Percentiles rank a stretch among this genome's conserved stretches.
Evolutionary conservation across 2,329 filamentous ascomycete genomes (phyloP).

Genomic region (Aureobasidium namibiae): DNA sequence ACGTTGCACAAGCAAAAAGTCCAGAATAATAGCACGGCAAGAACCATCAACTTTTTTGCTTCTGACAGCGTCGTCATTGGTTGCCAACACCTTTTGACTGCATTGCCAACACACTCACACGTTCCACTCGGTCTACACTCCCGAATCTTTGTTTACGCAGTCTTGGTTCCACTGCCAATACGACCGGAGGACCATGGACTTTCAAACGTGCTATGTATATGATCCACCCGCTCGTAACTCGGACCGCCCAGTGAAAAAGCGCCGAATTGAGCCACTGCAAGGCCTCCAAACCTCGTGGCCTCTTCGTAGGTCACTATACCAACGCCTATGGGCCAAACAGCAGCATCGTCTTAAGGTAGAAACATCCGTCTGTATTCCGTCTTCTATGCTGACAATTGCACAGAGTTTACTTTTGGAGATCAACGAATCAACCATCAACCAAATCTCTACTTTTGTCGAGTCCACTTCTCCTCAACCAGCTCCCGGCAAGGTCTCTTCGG

Average conservation of each 20-base stretch:
- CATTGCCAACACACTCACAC: background rate
- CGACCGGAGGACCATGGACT: conserved; percentile 32
- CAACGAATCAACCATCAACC: conserved; percentile 31
- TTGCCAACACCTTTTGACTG: background rate
- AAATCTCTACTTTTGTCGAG: conserved; percentile 29
- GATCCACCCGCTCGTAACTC: conserved; percentile 23
- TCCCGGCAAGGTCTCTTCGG: conserved; percentile 52
- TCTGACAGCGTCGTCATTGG: conserved; percentile 5
- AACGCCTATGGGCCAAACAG: conserved; percentile 56
- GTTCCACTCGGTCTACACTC: background rate
- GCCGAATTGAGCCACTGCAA: conserved; percentile 23
- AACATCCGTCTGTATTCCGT: background rate
- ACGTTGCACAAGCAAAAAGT: background rate
- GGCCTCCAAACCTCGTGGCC: conserved; percentile 29
- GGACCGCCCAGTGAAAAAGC: conserved; percentile 33
- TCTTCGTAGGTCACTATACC: conserved; percentile 53
- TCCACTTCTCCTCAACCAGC: background rate
- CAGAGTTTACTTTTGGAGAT: conserved; percentile 32
- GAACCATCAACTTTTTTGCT: background rate
- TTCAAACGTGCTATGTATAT: conserved; percentile 41
- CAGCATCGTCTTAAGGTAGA: conserved; percentile 54
- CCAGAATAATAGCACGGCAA: background rate
- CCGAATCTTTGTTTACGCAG: background rate
- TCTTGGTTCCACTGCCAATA: background rate
- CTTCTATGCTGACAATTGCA: background rate